phyloP scores from a whole-genome alignment of 2,329 filamentous ascomycete genomes.

The Aureobasidium sp. region DNA sequence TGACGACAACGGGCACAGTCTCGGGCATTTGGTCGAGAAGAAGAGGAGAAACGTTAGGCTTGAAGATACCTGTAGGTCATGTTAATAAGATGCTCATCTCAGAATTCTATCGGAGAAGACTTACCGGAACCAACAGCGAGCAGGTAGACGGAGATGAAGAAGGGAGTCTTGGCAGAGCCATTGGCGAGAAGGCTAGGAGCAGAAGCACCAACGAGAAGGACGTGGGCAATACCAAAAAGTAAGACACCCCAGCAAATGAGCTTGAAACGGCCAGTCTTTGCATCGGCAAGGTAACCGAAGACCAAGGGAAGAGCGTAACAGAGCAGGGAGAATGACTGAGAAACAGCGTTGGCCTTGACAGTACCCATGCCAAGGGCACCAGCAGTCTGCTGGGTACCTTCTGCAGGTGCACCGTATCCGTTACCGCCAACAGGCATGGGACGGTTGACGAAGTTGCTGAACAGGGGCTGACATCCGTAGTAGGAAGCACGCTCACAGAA shows the following conservation, averaged over 20 bases:
- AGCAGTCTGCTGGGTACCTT: slow-evolving; percentile 32
- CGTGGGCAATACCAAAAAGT: slow-evolving; percentile 33
- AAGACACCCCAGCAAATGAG: slow-evolving; percentile 34
- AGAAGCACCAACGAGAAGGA: slow-evolving; percentile 26
- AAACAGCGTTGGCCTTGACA: slow-evolving; percentile 45
- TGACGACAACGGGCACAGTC: slow-evolving; percentile 33
- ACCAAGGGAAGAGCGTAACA: slow-evolving; percentile 52
- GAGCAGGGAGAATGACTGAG: slow-evolving; percentile 50
- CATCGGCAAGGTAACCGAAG: slow-evolving; percentile 38
- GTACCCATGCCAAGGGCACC: slow-evolving; percentile 56
- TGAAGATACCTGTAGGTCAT: slow-evolving; percentile 53
- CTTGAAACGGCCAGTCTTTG: slow-evolving; percentile 35
- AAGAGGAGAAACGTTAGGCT: slow-evolving; percentile 59
- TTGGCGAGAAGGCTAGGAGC: slow-evolving; percentile 25
- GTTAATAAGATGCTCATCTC: not conserved
- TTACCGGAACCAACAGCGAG: slow-evolving; percentile 32
- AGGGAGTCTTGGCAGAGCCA: slow-evolving; percentile 32
- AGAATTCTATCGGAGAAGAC: too few species aligned
- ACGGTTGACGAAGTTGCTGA: slow-evolving; percentile 57
- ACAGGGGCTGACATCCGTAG: slow-evolving; percentile 50
- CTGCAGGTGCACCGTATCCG: slow-evolving; percentile 29
- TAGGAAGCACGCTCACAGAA: slow-evolving; percentile 56
- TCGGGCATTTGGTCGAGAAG: slow-evolving; percentile 40
- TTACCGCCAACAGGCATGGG: slow-evolving; percentile 43
- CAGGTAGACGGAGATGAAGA: slow-evolving; percentile 36